Conservation (phyloP, 441 rosid genomes). For the Erodium moschatum region DNA sequence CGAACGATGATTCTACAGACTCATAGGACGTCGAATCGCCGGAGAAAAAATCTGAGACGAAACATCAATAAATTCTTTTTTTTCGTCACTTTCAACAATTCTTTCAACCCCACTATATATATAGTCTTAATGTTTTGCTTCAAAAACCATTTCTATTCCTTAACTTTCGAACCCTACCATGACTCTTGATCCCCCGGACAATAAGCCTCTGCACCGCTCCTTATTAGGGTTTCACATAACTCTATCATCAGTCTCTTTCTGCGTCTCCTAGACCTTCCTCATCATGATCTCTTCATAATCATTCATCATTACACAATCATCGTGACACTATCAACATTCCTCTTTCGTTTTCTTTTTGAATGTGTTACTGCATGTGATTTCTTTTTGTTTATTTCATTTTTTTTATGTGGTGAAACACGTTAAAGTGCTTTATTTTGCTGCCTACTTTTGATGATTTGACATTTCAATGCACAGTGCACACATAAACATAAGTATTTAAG, state of each 20-base stretch:
- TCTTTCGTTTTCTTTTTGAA: neutral
- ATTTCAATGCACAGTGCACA: slow-evolving; percentile 4
- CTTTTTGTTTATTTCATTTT: neutral
- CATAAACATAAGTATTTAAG: slow-evolving; percentile 1
- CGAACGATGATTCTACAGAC: no score
- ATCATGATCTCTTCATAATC: no score
- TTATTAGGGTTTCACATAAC: no score
- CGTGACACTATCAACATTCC: neutral
- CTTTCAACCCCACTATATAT: no score
- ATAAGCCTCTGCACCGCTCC: slow-evolving; percentile 18
- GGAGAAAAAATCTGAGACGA: no score
- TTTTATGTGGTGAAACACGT: neutral
- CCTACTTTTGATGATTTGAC: slow-evolving; percentile 3
- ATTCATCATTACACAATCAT: slow-evolving; percentile 1
- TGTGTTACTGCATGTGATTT: neutral
- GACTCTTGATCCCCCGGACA: slow-evolving; percentile 28
- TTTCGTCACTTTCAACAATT: no score
- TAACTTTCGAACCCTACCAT: slow-evolving; percentile 34
- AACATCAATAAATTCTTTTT: no score
- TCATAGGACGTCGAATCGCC: no score
- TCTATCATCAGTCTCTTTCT: no score
- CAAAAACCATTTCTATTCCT: slow-evolving; percentile 19
- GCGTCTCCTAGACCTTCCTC: no score
- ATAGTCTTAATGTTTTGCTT: neutral
- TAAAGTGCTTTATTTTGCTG: neutral